Evolutionary conservation across 805 yeast species (phyloP), one percentile per base, ranked within the genome.

Genomic region (Priceomyces carsonii): DNA sequence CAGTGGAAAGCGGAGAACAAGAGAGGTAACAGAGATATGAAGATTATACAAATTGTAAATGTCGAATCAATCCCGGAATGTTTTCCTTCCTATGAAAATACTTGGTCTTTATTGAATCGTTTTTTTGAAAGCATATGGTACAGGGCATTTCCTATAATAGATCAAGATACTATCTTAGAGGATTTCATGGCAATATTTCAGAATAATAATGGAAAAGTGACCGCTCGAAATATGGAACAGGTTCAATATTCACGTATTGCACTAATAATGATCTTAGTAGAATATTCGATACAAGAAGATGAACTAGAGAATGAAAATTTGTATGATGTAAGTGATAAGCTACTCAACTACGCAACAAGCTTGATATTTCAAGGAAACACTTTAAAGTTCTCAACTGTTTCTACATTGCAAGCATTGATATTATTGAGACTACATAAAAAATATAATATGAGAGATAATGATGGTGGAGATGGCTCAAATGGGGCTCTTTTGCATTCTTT

Each of bases 81-180:
- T 16, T 23, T 32, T 13, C 35, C 35, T 2, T 10, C 12, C 16
- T 32, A 22, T 32, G 35, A 32, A 2, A n/a, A 5, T 3, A 32
- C 26, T n/a, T 14, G 8, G 12, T 10, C 13, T 22, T 23, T 22
- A 12, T 16, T 32, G 13, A 18, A 22, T 5, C 5, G 17, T 8
- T 32, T 14, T 16, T 32, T 32, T 25, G 21, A 16, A 3, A 32
- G 29, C 19, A 22, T 32, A 24, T 32, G 35, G 35, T 16, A 23
- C 21, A 18, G 12, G 6, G 14, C 15, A 12, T 20, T 23, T 21
- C 35, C 35, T 7, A 22, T 32, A 15, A 13, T 32, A 15, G 18
- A 14, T 3, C 10, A 17, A 8, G 21, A 32, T 8, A 18, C 28
- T 2, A 18, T 23, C 13, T 10, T 32, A 12, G 14, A 10, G 9